Evolutionary conservation across 306 rosid species (phyloP), one percentile per base, ranked within the genome.

Genomic region (Lathyrus tuberosus): DNA sequence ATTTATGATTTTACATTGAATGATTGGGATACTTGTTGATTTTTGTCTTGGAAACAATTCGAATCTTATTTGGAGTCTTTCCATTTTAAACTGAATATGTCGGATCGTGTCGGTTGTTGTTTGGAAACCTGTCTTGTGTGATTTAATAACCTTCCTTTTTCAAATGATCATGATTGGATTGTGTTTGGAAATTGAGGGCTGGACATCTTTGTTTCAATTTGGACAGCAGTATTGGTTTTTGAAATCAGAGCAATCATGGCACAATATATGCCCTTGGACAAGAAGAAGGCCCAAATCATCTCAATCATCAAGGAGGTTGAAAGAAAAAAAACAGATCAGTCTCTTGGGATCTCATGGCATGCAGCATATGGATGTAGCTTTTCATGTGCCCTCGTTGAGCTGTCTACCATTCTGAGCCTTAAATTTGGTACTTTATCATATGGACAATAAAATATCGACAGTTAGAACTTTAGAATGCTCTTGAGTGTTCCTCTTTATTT

Each of bases 171-270:
- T n/a, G n/a, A n/a, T n/a, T n/a, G n/a, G n/a, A n/a, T n/a, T n/a
- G n/a, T n/a, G n/a, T n/a, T n/a, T n/a, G n/a, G n/a, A n/a, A n/a
- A n/a, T n/a, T n/a, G n/a, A n/a, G n/a, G n/a, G n/a, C n/a, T n/a
- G n/a, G n/a, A n/a, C n/a, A n/a, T n/a, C n/a, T n/a, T n/a, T n/a
- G n/a, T n/a, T n/a, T n/a, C n/a, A n/a, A n/a, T n/a, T n/a, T n/a
- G n/a, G n/a, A n/a, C 96, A 91, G 97, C 83, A 87, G 52, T 91
- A 91, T 81, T 91, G 97, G 97, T 89, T 79, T 91, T 94, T 3
- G 97, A 91, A 83, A 89, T 91, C 79, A 85, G 96, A 79, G 97
- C 97, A 61, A 91, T 91, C 76, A 91, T 91, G 97, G 94, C 96
- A 54, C 97, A 91, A 69, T 91, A 91, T 74, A 91, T 91, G 97